Conservation (phyloP, 768 basidiomycete genomes). For the Hemileccinum impolitum region DNA sequence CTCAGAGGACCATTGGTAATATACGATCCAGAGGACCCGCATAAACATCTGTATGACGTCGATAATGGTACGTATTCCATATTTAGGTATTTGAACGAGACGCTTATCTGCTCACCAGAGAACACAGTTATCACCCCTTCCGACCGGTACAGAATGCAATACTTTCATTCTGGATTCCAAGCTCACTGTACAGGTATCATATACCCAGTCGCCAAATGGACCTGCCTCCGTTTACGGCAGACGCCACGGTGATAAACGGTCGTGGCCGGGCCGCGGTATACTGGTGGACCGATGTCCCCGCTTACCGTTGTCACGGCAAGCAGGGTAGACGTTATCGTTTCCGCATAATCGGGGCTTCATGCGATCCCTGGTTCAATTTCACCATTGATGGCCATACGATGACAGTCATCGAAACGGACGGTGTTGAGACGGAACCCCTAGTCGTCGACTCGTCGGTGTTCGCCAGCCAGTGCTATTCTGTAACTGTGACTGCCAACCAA, state of each 20-base stretch:
- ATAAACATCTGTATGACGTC: conserved; percentile 37
- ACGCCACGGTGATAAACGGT: conserved; percentile 40
- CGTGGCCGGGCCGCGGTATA: conserved; percentile 33
- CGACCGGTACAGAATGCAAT: conserved; percentile 5
- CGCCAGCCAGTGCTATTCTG: conserved; percentile 45
- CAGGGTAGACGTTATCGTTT: conserved; percentile 38
- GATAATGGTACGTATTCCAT: conserved; percentile 36
- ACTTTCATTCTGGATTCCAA: conserved; percentile 28
- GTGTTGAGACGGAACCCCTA: conserved; percentile 36
- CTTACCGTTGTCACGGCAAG: conserved; percentile 33
- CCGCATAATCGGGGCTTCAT: conserved; percentile 34
- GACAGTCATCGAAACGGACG: conserved; percentile 43
- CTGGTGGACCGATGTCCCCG: conserved; percentile 21
- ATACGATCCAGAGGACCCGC: conserved; percentile 42
- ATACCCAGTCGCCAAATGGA: conserved; percentile 11
- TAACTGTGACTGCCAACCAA: conserved; percentile 41
- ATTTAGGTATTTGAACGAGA: neutral
- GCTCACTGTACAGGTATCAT: conserved; percentile 14
- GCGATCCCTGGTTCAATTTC: conserved; percentile 29
- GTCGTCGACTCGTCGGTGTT: conserved; percentile 36
- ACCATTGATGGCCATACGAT: conserved; percentile 24
- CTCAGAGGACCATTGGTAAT: conserved; percentile 33
- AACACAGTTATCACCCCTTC: conserved; percentile 44
- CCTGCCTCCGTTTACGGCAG: conserved; percentile 6
- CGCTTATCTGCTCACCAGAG: conserved; percentile 17